Base-by-base conservation (phyloP, 1,284 basidiomycete species). In the Dichomitus squalens region DNA sequence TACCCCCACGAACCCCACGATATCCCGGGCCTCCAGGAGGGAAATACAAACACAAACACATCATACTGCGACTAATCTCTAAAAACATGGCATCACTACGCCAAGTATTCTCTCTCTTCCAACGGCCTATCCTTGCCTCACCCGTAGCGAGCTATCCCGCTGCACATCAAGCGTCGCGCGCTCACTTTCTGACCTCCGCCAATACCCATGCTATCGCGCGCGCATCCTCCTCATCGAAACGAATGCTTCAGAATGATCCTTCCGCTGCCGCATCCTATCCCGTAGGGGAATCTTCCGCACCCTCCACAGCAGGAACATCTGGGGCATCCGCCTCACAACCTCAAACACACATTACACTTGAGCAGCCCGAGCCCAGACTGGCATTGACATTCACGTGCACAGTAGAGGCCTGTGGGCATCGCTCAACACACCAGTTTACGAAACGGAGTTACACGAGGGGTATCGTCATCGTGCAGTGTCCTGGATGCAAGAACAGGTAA, bases 381-480 rank as follows among this genome's bases (percentile, higher is more conserved):
- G 86, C 85, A 4, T 76, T 96, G 54, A 93, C 92, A 0, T 95
- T 96, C 68, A 97, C 95, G 6, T 97, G 95, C 72, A 94, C 93
- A 0, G 94, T 86, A 1, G 67, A 79, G 16, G 81, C 81, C 1
- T 98, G 96, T 68, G 81, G 81, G 4, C 86, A 91, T 64, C 87
- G 96, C 2, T 95, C 92, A 8, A 87, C 92, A 9, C 96, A 98
- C 68, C 84, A 93, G 61, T 98, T 98, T 70, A 84, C 90, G 9
- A 91, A 87, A 70, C 81, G 86, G 34, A 85, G 92, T 27, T 99
- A 98, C 73, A 83, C 90, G 67, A 85, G 82, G 47, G 96, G 96
- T 0, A 90, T 98, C 53, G 96, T 98, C 1, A 79, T 99, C 31
- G 86, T 98, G 0, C 86, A 96, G 70, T 98, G 96, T 75, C 95